These are phyloP conservation scores for Xylaria polymorpha DNA, from an alignment of 2,329 filamentous ascomycete species.

Conservation along the genomic window DNA sequence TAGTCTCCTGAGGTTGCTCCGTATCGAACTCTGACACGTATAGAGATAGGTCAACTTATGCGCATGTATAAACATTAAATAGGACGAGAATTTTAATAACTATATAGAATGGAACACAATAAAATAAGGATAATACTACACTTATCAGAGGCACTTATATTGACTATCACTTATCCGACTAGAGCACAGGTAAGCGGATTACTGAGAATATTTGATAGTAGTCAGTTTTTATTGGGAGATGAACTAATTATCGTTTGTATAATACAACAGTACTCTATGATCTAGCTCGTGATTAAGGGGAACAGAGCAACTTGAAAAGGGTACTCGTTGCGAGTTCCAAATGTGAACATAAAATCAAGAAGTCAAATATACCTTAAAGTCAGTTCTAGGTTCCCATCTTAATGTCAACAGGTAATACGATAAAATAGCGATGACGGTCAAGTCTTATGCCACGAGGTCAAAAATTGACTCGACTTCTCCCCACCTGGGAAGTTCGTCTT, in stretches of 20 bases:
- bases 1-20: no score
- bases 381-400: slow-evolving; percentile 18
- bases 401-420: slow-evolving; percentile 18
- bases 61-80: background rate
- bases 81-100: background rate
- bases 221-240: background rate
- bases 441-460: slow-evolving; percentile 44
- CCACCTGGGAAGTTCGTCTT: slow-evolving; percentile 55
- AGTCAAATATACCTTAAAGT: slow-evolving; percentile 32
- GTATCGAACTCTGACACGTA: background rate
- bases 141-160: background rate
- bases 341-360: slow-evolving; percentile 38
- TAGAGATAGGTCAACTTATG: background rate
- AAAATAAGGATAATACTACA: background rate
- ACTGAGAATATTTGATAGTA: background rate
- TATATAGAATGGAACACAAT: no score
- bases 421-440: slow-evolving; percentile 5
- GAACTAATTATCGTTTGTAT: slow-evolving; percentile 17
- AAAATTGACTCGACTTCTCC: slow-evolving; percentile 47
- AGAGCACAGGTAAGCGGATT: background rate
- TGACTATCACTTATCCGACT: background rate
- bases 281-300: slow-evolving; percentile 1
- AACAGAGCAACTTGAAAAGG: slow-evolving; percentile 10
- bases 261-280: slow-evolving; percentile 5
- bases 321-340: slow-evolving; percentile 10